Evolutionary conservation across 306 rosid species (phyloP), one percentile per base, ranked within the genome.

Genomic region (Benincasa hispida): DNA sequence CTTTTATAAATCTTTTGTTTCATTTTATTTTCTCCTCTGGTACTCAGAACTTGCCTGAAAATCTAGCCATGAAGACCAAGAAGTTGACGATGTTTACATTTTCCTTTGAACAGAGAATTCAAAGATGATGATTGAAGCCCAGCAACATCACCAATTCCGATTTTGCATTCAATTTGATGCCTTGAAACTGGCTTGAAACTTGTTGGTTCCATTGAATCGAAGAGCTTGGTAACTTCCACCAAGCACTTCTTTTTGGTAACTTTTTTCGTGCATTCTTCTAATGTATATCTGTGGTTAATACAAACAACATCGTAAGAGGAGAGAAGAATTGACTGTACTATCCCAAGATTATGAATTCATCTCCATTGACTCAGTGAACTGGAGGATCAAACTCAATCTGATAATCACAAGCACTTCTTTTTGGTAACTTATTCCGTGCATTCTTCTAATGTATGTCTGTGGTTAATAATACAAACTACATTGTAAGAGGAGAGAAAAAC

Each of bases 71-170:
- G 10, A 21, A n/a, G 17, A 39, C 32, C 12, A n/a, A n/a, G 74
- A 70, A 3, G 75, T 47, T 70, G 58, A 70, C 24, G n/a, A 14
- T 24, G 22, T 25, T 70, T 47, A 32, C 41, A 47, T 73, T 67
- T 75, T 72, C 69, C 79, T 51, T 79, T 86, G 77, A 77, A 74
- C 98, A 92, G 98, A 83, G 98, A 92, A 83, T 92, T 89, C 81
- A 92, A 92, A 81, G 98, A 92, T 65, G 98, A 92, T 67, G 98
- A 92, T 82, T 92, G 88, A 89, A 81, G 48, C 63, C 74, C 76
- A 41, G 66, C 53, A 82, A 77, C 19, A n/a, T 61, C 35, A 41
- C 47, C 47, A 2, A 41, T 0, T 10, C 42, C 10, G 84, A 79
- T 82, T 83, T 88, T 72, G 77, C 69, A 45, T 77, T 55, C 28